Percentiles rank a stretch among this genome's conserved stretches.
These are phyloP conservation scores for Myotisia sp. DNA, from an alignment of 2,329 filamentous ascomycete species.

Conservation along the genomic window DNA sequence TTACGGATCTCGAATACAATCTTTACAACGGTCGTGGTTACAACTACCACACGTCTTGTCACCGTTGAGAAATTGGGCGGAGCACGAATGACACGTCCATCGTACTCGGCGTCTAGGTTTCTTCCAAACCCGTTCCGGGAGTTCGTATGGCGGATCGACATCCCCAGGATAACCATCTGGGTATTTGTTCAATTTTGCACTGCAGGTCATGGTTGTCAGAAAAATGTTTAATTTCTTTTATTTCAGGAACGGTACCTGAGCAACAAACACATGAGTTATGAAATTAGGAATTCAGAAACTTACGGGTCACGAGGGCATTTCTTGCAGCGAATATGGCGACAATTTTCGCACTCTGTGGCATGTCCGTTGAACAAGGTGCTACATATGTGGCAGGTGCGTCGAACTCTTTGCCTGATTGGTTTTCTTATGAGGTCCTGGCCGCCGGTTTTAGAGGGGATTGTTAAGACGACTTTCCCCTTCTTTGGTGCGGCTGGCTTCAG, in stretches of 20 bases:
- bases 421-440: conserved; percentile 59
- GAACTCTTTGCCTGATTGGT: conserved; percentile 56
- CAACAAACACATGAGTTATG: conserved; percentile 1
- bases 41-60: conserved; percentile 25
- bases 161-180: conserved; percentile 34
- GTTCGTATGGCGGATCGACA: conserved; percentile 23
- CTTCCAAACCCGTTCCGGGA: conserved; percentile 24
- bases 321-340: conserved; percentile 60
- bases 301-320: conserved; percentile 70
- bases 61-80: conserved; percentile 20
- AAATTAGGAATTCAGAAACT: conserved; percentile 24
- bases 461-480: conserved; percentile 30
- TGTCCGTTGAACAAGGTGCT: conserved; percentile 45
- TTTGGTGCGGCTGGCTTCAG: conserved; percentile 11
- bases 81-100: conserved; percentile 31
- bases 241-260: not conserved
- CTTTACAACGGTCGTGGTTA: conserved; percentile 27
- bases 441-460: conserved; percentile 50
- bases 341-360: conserved; percentile 51
- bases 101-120: conserved; percentile 26
- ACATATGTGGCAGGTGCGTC: conserved; percentile 65
- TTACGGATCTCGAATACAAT: conserved; percentile 31
- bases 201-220: conserved; percentile 13
- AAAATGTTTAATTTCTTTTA: not conserved
- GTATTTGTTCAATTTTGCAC: conserved; percentile 30